Percentiles rank a stretch among this genome's conserved stretches.
These are phyloP conservation scores for Wickerhamiella sorbophila DNA, from an alignment of 805 yeast species.

Conservation along the genomic window DNA sequence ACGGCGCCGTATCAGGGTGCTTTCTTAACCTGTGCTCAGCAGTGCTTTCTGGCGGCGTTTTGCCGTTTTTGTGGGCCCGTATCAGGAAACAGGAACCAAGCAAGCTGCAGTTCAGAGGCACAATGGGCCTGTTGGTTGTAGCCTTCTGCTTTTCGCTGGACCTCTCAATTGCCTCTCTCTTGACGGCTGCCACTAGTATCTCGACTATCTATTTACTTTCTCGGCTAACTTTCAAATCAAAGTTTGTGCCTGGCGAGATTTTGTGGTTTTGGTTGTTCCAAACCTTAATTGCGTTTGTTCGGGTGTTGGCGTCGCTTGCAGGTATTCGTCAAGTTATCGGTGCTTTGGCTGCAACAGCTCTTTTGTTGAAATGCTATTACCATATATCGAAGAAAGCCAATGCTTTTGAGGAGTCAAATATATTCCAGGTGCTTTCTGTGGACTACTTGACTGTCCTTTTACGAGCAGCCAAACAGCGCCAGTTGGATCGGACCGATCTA, in stretches of 20 bases:
- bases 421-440: constrained; percentile 8
- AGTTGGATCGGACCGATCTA: constrained; percentile 8
- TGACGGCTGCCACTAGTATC: neutral
- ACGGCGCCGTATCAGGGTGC: neutral
- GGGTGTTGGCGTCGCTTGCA: neutral
- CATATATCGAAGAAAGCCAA: constrained; percentile 4
- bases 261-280: constrained; percentile 1
- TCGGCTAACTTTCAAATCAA: neutral
- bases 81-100: neutral
- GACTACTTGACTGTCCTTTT: constrained; percentile 7
- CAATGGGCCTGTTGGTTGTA: neutral
- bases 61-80: neutral
- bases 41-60: neutral
- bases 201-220: neutral
- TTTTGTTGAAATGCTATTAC: neutral
- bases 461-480: constrained; percentile 1
- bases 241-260: neutral
- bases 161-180: neutral
- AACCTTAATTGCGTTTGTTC: neutral
- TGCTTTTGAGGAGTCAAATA: constrained; percentile 8
- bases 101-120: too few species aligned
- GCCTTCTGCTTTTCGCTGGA: neutral
- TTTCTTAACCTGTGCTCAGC: neutral
- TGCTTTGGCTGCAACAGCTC: neutral
- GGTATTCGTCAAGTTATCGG: neutral